These are phyloP conservation scores for Ascodesmis nigricans DNA, from an alignment of 495 filamentous ascomycete genomes.

Conservation along the genomic window DNA sequence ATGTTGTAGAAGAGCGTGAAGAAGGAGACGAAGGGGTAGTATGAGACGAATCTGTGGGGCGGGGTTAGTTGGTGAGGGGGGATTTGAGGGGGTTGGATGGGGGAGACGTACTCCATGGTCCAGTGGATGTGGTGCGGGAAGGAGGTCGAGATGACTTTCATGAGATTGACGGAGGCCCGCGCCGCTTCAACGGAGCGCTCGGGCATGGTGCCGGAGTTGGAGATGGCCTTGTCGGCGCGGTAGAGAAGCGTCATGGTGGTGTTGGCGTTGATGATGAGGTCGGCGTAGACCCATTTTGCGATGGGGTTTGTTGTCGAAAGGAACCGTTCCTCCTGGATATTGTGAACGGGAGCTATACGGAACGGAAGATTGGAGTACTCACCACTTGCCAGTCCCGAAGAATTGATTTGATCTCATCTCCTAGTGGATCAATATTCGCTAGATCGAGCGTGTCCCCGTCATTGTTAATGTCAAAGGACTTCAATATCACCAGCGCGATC, in stretches of 20 bases:
- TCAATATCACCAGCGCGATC: not conserved
- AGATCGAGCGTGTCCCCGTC: not conserved
- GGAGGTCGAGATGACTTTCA: not conserved
- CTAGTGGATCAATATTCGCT: not conserved
- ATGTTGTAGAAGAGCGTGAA: constrained; percentile 4
- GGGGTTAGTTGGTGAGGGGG: too few species aligned
- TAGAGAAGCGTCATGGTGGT: constrained; percentile 2
- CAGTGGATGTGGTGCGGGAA: not conserved
- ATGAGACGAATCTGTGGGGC: not conserved
- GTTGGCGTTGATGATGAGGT: not conserved
- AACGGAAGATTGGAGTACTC: too few species aligned
- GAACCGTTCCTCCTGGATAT: not conserved
- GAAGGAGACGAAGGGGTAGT: constrained; percentile 2
- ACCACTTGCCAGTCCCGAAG: not conserved
- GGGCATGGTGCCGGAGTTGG: not conserved
- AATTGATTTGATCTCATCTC: not conserved
- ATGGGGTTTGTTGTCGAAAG: not conserved
- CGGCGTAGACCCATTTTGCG: not conserved
- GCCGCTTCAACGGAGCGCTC: not conserved
- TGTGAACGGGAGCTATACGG: too few species aligned
- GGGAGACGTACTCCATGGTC: constrained; percentile 1
- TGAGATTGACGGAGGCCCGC: not conserved
- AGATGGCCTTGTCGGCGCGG: too few species aligned
- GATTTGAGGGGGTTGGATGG: too few species aligned
- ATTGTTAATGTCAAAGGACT: not conserved